Percentiles rank a stretch among this genome's conserved stretches.
phyloP scores from a whole-genome alignment of 345 rosid genomes.

The Aurinia saxatilis region DNA sequence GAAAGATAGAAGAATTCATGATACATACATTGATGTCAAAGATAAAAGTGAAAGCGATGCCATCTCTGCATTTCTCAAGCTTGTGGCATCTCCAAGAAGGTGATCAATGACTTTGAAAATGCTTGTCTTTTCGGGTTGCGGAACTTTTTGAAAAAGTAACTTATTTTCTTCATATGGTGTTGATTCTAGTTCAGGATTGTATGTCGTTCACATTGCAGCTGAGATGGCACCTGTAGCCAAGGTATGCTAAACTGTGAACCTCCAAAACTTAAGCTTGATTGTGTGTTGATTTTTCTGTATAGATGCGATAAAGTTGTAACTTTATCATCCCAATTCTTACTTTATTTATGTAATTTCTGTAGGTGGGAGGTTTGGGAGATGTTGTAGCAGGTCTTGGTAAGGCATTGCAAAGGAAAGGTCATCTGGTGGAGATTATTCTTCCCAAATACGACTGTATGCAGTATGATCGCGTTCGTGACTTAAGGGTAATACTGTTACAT shows the following conservation, averaged over 20 bases:
- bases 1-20: constrained; percentile 53
- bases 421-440: constrained; percentile 82
- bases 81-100: constrained; percentile 59
- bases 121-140: not conserved
- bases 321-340: not conserved
- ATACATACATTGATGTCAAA: constrained; percentile 55
- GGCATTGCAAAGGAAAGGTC: constrained; percentile 91
- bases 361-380: constrained; percentile 99
- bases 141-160: constrained; percentile 8
- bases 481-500: constrained; percentile 50
- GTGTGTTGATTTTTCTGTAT: not conserved
- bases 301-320: not conserved
- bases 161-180: constrained; percentile 34
- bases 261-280: constrained; percentile 9
- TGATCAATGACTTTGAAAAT: constrained; percentile 20
- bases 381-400: constrained; percentile 93
- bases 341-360: not conserved
- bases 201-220: constrained; percentile 85
- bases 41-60: constrained; percentile 65
- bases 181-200: constrained; percentile 70
- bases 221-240: constrained; percentile 99
- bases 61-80: constrained; percentile 51
- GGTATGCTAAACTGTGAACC: constrained; percentile 39
- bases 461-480: constrained; percentile 55
- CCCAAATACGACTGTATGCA: constrained; percentile 98